Conservation (phyloP, 139 green algal genomes). For the Haematococcus lacustris region DNA sequence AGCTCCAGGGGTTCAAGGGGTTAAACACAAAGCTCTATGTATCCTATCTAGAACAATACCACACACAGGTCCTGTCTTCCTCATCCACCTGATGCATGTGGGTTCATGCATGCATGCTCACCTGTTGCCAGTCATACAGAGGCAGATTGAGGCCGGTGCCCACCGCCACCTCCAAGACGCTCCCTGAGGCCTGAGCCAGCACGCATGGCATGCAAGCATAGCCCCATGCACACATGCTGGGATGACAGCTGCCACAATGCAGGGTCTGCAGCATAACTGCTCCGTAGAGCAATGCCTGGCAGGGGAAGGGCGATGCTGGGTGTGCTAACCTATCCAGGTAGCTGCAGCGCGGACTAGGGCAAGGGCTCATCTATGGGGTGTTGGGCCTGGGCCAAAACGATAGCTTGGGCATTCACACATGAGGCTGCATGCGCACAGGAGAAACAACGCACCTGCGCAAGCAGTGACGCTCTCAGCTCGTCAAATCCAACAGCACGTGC, state of each 20-base stretch:
- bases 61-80: too few species aligned
- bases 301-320: not conserved
- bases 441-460: constrained; percentile 22
- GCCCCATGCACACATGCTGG: not conserved
- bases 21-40: too few species aligned
- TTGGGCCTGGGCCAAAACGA: not conserved
- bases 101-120: too few species aligned
- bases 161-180: constrained; percentile 40
- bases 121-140: too few species aligned
- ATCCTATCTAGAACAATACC: too few species aligned
- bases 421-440: too few species aligned
- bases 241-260: not conserved
- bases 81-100: too few species aligned
- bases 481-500: constrained; percentile 49
- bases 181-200: constrained; percentile 22
- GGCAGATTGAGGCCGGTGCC: constrained; percentile 64
- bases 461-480: constrained; percentile 32
- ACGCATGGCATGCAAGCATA: not conserved
- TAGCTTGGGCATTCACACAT: not conserved
- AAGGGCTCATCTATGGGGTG: not conserved
- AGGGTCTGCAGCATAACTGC: not conserved
- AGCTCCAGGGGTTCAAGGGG: too few species aligned
- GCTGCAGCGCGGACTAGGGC: not conserved
- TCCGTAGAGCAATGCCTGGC: not conserved
- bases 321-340: not conserved